phyloP scores from a whole-genome alignment of 2,329 filamentous ascomycete species.

The Huntiella decipiens region DNA sequence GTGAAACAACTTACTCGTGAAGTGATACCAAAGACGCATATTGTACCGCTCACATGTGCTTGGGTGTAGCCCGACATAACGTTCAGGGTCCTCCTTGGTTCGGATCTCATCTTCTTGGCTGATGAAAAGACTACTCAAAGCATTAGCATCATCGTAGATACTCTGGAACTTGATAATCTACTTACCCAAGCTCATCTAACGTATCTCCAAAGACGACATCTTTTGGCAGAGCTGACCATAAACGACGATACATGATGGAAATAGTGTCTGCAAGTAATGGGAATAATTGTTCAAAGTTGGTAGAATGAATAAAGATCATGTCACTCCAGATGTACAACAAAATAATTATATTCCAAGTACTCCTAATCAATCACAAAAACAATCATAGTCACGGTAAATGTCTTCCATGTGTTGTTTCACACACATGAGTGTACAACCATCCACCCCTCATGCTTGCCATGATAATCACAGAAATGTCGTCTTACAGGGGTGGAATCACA shows the following conservation, averaged over 20 bases:
- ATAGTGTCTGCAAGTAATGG: neutral
- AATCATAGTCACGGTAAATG: too few species aligned
- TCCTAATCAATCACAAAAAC: too few species aligned
- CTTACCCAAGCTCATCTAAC: constrained; percentile 54
- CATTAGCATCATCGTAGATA: neutral
- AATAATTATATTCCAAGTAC: too few species aligned
- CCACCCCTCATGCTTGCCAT: too few species aligned
- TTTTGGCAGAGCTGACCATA: constrained; percentile 46
- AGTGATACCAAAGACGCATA: constrained; percentile 50
- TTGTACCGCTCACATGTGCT: constrained; percentile 62
- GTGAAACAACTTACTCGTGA: constrained; percentile 40
- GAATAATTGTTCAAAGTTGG: too few species aligned
- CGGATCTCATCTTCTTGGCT: constrained; percentile 59
- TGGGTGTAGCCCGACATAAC: constrained; percentile 56
- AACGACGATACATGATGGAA: constrained; percentile 54
- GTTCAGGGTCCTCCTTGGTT: constrained; percentile 44
- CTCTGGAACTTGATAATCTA: neutral
- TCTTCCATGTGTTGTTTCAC: too few species aligned
- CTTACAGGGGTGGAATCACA: too few species aligned
- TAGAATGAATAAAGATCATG: too few species aligned
- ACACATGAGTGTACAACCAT: too few species aligned
- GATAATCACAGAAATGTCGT: too few species aligned
- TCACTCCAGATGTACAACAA: too few species aligned
- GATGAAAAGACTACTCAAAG: constrained; percentile 52
- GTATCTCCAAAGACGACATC: constrained; percentile 48